These are phyloP conservation scores for Ophiostoma triangulosporum DNA, from an alignment of 2,329 filamentous ascomycete species.

Conservation along the genomic window DNA sequence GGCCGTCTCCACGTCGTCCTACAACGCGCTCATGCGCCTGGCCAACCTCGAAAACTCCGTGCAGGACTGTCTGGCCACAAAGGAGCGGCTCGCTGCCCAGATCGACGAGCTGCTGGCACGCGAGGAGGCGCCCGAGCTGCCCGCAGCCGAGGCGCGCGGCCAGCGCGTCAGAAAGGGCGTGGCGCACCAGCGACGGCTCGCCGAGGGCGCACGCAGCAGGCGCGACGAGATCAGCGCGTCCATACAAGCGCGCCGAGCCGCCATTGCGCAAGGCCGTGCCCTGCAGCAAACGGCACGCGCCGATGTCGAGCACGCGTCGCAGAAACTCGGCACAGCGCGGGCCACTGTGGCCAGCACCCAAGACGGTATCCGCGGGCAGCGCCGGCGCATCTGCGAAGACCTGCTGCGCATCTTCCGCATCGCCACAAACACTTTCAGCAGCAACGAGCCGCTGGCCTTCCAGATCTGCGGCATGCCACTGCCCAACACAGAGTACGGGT, in stretches of 20 bases:
- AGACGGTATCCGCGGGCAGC: constrained; percentile 67
- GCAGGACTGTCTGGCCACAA: constrained; percentile 72
- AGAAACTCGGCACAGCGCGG: constrained; percentile 44
- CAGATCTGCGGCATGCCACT: constrained; percentile 67
- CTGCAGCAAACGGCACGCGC: constrained; percentile 43
- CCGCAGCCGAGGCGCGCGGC: constrained; percentile 35
- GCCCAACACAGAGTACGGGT: constrained; percentile 67
- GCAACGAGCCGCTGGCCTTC: constrained; percentile 56
- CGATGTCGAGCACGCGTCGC: constrained; percentile 47
- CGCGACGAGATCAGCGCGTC: constrained; percentile 56
- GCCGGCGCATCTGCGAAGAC: constrained; percentile 77
- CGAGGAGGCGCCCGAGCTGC: constrained; percentile 20
- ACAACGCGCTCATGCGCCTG: constrained; percentile 76
- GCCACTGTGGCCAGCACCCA: constrained; percentile 41
- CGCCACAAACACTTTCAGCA: constrained; percentile 36
- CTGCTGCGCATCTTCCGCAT: constrained; percentile 71
- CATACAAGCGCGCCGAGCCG: constrained; percentile 48
- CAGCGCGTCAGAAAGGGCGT: constrained; percentile 41
- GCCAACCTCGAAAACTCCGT: constrained; percentile 83
- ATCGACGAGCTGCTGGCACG: constrained; percentile 49
- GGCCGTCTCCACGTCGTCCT: constrained; percentile 56
- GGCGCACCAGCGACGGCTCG: constrained; percentile 47
- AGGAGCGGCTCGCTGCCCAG: constrained; percentile 60
- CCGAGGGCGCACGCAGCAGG: constrained; percentile 47
- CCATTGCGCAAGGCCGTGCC: constrained; percentile 51